Evolutionary conservation across 192 early-diverging fungal genomes (phyloP), one percentile per base, ranked within the genome.

Genomic region (Backusella morwellensis): DNA sequence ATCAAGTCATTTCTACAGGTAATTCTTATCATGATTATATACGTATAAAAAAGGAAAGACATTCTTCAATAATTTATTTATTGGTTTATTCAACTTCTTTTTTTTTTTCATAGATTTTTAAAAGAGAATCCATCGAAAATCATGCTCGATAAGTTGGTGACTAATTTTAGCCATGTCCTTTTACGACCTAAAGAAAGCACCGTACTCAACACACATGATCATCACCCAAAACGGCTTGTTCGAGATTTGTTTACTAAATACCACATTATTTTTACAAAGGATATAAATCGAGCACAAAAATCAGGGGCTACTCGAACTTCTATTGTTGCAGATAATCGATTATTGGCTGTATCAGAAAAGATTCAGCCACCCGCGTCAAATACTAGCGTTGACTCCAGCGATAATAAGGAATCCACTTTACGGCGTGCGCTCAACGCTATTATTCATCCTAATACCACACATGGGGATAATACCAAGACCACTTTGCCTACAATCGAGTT

Each of bases 191-290:
- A 75, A 68, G 79, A 77, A n/a, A 81, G 82, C 35, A 78, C 78
- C 11, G 73, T 77, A 29, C 54, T 85, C 35, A 86, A 80, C 2
- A 38, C 86, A 23, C 80, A 84, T 41, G 87, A 88, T 35, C 83
- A 82, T 35, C 86, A 86, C 26, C 82, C 84, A 19, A 83, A 82
- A 32, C 72, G 84, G 17, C 77, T 88, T 66, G 72, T 86, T 59
- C 77, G 81, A 12, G 87, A 88, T 21, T 77, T 87, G 70, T 70
- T 86, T 34, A 80, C 79, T 38, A 80, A 81, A 72, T 81, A 79
- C 19, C 80, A 83, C 38, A 73, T 73, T 63, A 81, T 86, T 38
- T 86, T 86, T 73, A 75, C 78, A 8, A 68, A 66, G 23, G 50
- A 66, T 19, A 69, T 68, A 6, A 74, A 72, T 26, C 68, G 75